Base-by-base conservation (phyloP, 345 rosid species). In the Hypericum androsaemum region DNA sequence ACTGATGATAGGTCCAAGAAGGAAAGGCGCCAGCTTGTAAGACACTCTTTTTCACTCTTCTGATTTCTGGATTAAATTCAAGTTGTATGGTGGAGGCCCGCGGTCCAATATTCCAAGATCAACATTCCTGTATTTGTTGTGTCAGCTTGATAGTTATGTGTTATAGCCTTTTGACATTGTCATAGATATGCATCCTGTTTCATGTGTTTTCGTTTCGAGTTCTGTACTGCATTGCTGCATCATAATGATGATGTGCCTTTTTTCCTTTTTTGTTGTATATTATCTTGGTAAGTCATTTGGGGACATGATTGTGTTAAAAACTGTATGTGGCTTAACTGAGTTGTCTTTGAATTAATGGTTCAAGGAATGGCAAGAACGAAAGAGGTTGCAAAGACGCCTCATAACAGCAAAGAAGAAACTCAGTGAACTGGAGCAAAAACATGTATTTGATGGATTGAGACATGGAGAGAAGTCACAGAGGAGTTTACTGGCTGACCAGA, bases 281-380 rank as follows among this genome's bases (percentile, higher is more conserved):
- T 0, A 28, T 2, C n/a, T 13, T 47, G 8, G 40, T 3, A 10
- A 10, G 15, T 6, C 16, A 52, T 36, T 53, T 6, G 15, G 37
- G 41, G 11, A 35, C 37, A 22, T 39, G 28, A 43, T 51, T 43
- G 7, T 45, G 41, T 16, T 39, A n/a, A n/a, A 5, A 43, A 16
- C 12, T 12, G 32, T 22, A 22, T 22, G 42, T 55, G 48, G 53
- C 38, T 56, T 37, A 56, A 56, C 10, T 32, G 11, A 16, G 17
- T n/a, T 16, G 16, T 32, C 28, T 37, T 43, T 48, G 55, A 46
- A 39, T 42, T 42, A 57, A 44, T 22, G 32, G 32, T 72, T 69
- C 66, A 80, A 89, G 97, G 94, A 80, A 57, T 86, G 97, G 97
- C 86, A 80, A 74, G 97, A 89, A 47, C 70, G 86, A 57, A 89